Base-by-base conservation (phyloP, 805 yeast species). In the Zygoascus biomembranicola region DNA sequence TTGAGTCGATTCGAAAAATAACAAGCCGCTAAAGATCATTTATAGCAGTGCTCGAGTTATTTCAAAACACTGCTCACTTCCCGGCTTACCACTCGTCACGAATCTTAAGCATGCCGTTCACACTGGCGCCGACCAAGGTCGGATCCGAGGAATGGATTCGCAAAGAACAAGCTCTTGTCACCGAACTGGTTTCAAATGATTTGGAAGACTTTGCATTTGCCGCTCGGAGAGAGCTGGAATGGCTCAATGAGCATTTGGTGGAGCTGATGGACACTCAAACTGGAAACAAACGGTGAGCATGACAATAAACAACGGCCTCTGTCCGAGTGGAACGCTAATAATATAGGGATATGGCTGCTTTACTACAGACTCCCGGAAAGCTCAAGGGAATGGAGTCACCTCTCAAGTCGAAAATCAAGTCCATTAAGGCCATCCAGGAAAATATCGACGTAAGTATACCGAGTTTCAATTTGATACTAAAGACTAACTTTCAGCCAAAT, bases 91-190 rank as follows among this genome's bases (percentile, higher is more conserved):
- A 6, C 28, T 23, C 28, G 6, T 23, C 28, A 23, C 3, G 28
- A 4, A 23, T 23, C 28, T 42, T 20, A 14, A 26, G 10, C 31
- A 49, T 49, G 52, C 19, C 20, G 37, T 31, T 19, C 52, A n/a
- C 32, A 23, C 42, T 43, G 35, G 31, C 39, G 51, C 20, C 47
- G 28, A 26, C 26, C 14, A 50, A 50, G n/a, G 55, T 59, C n/a
- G 85, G 83, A 6, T 67, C 82, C 1, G 75, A 80, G 11, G 74
- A 69, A 56, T 79, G 81, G 80, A 69, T 78, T 48, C 69, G 77
- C 35, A 65, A 65, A 49, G 81, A 78, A 59, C 65, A 76, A 63
- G 62, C 64, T 52, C 66, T 70, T 14, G 69, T 73, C 32, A 69
- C 69, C 56, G 69, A 68, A 44, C 66, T 70, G 52, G 73, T 77